Percentiles rank a stretch among this genome's conserved stretches.
These are phyloP conservation scores for Fusarium papillatum DNA, from an alignment of 2,329 filamentous ascomycete genomes.

Conservation along the genomic window DNA sequence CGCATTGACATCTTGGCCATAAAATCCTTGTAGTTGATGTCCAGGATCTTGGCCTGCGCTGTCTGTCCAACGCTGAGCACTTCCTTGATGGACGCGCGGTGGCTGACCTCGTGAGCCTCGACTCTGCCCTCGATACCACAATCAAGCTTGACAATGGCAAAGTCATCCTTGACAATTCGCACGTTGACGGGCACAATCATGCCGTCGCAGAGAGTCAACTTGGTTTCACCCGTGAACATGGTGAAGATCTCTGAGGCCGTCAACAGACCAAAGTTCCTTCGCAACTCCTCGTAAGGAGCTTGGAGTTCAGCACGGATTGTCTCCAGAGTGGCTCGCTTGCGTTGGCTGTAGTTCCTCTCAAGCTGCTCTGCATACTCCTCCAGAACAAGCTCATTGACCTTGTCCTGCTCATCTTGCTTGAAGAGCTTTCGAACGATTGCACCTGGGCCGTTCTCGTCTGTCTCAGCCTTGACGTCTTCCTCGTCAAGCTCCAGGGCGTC, in stretches of 20 bases:
- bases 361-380: slow-evolving; percentile 98
- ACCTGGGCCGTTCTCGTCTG: slow-evolving; percentile 88
- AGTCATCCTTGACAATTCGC: slow-evolving; percentile 90
- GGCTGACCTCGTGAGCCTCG: slow-evolving; percentile 85
- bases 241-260: slow-evolving; percentile 88
- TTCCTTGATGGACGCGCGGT: slow-evolving; percentile 78
- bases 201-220: slow-evolving; percentile 83
- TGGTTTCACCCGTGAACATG: slow-evolving; percentile 95
- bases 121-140: slow-evolving; percentile 94
- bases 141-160: slow-evolving; percentile 93
- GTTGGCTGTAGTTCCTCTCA: slow-evolving; percentile 91
- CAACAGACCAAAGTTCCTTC: slow-evolving; percentile 81
- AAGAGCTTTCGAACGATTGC: slow-evolving; percentile 97
- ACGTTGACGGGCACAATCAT: slow-evolving; percentile 96
- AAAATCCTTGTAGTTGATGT: slow-evolving; percentile 89
- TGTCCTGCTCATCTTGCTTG: slow-evolving; percentile 92
- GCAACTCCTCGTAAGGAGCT: slow-evolving; percentile 93
- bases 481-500: slow-evolving; percentile 97
- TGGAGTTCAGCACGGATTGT: slow-evolving; percentile 95
- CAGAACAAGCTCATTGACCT: slow-evolving; percentile 94
- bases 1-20: slow-evolving; percentile 86
- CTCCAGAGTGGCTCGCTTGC: slow-evolving; percentile 95
- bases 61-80: slow-evolving; percentile 86
- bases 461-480: slow-evolving; percentile 96
- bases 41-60: slow-evolving; percentile 87